phyloP scores from a whole-genome alignment of 805 yeast species.

The Wickerhamiella alocasiicola region DNA sequence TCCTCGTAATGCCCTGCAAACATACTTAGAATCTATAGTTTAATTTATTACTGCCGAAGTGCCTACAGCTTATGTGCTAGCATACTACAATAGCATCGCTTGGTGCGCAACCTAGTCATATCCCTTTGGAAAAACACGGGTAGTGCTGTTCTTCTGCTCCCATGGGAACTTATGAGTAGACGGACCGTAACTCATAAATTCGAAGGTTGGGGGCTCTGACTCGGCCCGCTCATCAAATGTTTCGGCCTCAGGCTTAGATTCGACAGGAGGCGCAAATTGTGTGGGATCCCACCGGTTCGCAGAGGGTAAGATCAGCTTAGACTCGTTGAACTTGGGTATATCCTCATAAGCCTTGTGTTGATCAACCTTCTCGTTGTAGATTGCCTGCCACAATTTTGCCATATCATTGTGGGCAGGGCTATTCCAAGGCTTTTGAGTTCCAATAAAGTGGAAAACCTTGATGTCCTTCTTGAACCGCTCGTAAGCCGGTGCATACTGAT shows the following conservation, averaged over 20 bases:
- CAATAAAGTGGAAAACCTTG: conserved; percentile 31
- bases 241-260: conserved; percentile 11
- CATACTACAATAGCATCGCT: too few species aligned
- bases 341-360: conserved; percentile 1
- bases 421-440: conserved; percentile 31
- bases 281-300: conserved; percentile 20
- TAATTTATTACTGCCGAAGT: too few species aligned
- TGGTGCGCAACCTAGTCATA: background rate
- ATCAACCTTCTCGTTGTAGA: background rate
- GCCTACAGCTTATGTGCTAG: too few species aligned
- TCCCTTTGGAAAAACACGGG: conserved; percentile 11
- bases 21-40: too few species aligned
- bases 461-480: conserved; percentile 36
- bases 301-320: conserved; percentile 14
- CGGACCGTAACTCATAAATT: conserved; percentile 18
- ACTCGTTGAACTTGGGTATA: background rate
- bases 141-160: conserved; percentile 10
- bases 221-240: conserved; percentile 8
- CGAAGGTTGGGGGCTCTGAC: conserved; percentile 10
- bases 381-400: conserved; percentile 9
- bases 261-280: conserved; percentile 17
- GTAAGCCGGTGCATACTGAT: conserved; percentile 64
- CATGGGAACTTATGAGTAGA: conserved; percentile 19
- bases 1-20: too few species aligned
- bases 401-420: background rate